Percentiles rank a stretch among this genome's conserved stretches.
Conservation (phyloP, 164 flowering plant species). For the Saururus chinensis region DNA sequence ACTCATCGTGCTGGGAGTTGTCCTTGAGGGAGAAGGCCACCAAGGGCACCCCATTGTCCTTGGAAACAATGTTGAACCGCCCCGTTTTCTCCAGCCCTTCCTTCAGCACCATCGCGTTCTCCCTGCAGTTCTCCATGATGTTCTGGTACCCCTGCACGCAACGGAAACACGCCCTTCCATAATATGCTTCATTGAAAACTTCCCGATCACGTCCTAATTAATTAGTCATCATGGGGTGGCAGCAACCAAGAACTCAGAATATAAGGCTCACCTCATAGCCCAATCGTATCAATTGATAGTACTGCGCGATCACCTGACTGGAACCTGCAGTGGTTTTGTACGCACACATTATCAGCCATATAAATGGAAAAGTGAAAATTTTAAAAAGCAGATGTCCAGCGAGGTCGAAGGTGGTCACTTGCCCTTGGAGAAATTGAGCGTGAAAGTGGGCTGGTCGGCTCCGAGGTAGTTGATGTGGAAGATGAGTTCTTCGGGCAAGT, state of each 20-base stretch:
- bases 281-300: slow-evolving; percentile 59
- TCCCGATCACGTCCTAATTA: no score
- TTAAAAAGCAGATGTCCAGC: background rate
- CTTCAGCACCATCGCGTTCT: slow-evolving; percentile 29
- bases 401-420: background rate
- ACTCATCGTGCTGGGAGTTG: slow-evolving; percentile 33
- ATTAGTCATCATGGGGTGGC: background rate
- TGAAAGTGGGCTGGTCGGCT: slow-evolving; percentile 40
- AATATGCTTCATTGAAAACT: background rate
- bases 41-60: slow-evolving; percentile 53
- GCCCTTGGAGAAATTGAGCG: slow-evolving; percentile 43
- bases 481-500: slow-evolving; percentile 37
- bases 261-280: slow-evolving; percentile 42
- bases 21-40: slow-evolving; percentile 57
- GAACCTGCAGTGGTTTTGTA: slow-evolving; percentile 32
- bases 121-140: slow-evolving; percentile 51
- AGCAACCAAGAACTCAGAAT: background rate
- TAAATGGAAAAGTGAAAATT: background rate
- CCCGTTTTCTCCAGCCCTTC: slow-evolving; percentile 43
- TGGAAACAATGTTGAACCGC: slow-evolving; percentile 43
- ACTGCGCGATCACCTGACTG: slow-evolving; percentile 66
- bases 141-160: slow-evolving; percentile 40
- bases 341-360: background rate
- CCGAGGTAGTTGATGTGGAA: slow-evolving; percentile 41
- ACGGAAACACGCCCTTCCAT: no score